These are phyloP conservation scores for Podaxis carcinomalis DNA, from an alignment of 768 basidiomycete genomes.

Conservation along the genomic window DNA sequence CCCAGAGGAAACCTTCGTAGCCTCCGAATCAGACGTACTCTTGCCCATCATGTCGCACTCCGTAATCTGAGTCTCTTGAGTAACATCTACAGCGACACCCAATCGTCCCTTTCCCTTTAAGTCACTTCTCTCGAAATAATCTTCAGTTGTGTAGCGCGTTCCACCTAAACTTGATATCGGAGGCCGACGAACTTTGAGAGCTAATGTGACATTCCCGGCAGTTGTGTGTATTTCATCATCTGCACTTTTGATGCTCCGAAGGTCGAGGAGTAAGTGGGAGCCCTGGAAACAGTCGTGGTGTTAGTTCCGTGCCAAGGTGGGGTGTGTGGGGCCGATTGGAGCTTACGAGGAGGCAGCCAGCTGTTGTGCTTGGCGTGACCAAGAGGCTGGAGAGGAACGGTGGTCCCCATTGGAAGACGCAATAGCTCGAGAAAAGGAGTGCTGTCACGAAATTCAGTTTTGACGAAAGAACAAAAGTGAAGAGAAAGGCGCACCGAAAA, in stretches of 20 bases:
- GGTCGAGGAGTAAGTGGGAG: constrained; percentile 23
- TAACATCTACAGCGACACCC: too few species aligned
- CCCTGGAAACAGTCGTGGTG: constrained; percentile 11
- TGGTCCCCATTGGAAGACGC: constrained; percentile 23
- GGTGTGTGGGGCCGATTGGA: neutral
- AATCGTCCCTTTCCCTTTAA: too few species aligned
- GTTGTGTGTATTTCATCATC: neutral
- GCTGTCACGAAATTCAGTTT: constrained; percentile 10
- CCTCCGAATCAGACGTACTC: too few species aligned
- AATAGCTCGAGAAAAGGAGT: constrained; percentile 21
- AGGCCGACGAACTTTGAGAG: constrained; percentile 1
- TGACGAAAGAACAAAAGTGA: neutral
- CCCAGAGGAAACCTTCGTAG: too few species aligned
- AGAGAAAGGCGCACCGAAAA: neutral
- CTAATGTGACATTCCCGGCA: neutral
- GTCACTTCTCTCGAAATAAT: too few species aligned
- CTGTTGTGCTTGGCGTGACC: constrained; percentile 24
- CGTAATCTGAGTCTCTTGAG: too few species aligned
- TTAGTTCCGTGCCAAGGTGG: neutral
- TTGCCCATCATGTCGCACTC: too few species aligned
- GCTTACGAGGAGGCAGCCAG: constrained; percentile 22
- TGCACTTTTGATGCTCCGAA: constrained; percentile 14
- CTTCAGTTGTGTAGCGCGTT: too few species aligned
- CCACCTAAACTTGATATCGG: too few species aligned
- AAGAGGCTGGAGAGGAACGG: constrained; percentile 26